These are phyloP conservation scores for Grosmannia serpens DNA, from an alignment of 2,329 filamentous ascomycete genomes.

Conservation along the genomic window DNA sequence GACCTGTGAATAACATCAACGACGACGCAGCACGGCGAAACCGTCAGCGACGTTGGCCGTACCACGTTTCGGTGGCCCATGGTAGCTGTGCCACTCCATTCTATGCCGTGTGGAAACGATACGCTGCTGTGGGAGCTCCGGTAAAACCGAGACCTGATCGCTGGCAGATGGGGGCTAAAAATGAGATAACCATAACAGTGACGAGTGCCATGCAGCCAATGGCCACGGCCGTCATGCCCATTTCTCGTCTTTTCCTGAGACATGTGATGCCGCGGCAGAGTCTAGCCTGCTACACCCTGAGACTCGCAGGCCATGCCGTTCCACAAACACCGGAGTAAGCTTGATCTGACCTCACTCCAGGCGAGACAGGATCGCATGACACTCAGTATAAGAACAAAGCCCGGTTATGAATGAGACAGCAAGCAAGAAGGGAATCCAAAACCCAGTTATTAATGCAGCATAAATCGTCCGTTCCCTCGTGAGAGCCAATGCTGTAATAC, in stretches of 20 bases:
- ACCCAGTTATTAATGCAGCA: not conserved
- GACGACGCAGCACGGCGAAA: not conserved
- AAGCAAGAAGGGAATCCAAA: not conserved
- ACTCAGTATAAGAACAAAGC: not conserved
- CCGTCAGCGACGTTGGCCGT: too few species aligned
- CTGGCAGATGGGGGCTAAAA: too few species aligned
- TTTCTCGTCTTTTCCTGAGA: not conserved
- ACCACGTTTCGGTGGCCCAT: not conserved
- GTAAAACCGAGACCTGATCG: not conserved
- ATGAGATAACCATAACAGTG: not conserved
- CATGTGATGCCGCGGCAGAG: not conserved
- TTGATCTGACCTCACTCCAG: not conserved
- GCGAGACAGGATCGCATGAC: not conserved
- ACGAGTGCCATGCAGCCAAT: not conserved
- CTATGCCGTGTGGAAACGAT: too few species aligned
- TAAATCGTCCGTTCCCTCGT: not conserved
- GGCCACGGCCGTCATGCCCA: not conserved
- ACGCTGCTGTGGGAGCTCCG: not conserved
- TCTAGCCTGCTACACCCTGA: not conserved
- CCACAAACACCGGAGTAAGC: not conserved
- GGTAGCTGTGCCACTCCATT: not conserved
- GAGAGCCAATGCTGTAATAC: not conserved
- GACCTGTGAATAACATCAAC: not conserved
- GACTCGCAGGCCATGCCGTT: not conserved
- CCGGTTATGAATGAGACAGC: not conserved